Evolutionary conservation across 2,329 filamentous ascomycete genomes (phyloP).

Genomic region (Pseudopyrenochaeta lycopersici): DNA sequence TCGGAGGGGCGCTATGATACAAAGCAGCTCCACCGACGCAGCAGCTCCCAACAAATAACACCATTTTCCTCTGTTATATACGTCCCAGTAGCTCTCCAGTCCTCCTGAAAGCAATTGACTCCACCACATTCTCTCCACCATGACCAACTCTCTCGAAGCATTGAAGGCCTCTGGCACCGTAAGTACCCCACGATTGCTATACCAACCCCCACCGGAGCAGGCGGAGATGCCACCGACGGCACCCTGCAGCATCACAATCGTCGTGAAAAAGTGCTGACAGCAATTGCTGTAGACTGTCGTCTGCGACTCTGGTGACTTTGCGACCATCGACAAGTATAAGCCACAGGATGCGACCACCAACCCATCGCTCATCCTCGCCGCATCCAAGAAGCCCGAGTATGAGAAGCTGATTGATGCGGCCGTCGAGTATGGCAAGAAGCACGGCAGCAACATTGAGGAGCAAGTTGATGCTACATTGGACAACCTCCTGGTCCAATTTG

Average conservation of each 20-base stretch:
- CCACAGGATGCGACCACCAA: constrained; percentile 99
- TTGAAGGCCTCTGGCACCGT: constrained; percentile 97
- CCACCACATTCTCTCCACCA: constrained; percentile 52
- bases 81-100: neutral
- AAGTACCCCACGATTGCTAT: constrained; percentile 58
- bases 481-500: constrained; percentile 95
- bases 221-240: constrained; percentile 19
- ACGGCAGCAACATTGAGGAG: constrained; percentile 72
- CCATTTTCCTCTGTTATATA: constrained; percentile 8
- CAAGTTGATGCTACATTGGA: constrained; percentile 93
- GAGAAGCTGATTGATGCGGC: constrained; percentile 88
- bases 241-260: constrained; percentile 9
- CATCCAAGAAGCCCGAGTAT: constrained; percentile 98
- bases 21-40: constrained; percentile 31
- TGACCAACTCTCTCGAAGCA: constrained; percentile 93
- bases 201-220: constrained; percentile 16
- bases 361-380: constrained; percentile 96
- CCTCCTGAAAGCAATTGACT: constrained; percentile 9
- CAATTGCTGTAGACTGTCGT: constrained; percentile 78
- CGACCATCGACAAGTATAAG: constrained; percentile 99
- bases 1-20: constrained; percentile 24
- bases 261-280: constrained; percentile 17
- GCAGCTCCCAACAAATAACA: constrained; percentile 30
- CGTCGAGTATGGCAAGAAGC: constrained; percentile 83
- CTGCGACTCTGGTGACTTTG: constrained; percentile 86